Percentiles rank a stretch among this genome's conserved stretches.
Conservation (phyloP, 2,329 filamentous ascomycete species). For the Anisogramma anomala region DNA sequence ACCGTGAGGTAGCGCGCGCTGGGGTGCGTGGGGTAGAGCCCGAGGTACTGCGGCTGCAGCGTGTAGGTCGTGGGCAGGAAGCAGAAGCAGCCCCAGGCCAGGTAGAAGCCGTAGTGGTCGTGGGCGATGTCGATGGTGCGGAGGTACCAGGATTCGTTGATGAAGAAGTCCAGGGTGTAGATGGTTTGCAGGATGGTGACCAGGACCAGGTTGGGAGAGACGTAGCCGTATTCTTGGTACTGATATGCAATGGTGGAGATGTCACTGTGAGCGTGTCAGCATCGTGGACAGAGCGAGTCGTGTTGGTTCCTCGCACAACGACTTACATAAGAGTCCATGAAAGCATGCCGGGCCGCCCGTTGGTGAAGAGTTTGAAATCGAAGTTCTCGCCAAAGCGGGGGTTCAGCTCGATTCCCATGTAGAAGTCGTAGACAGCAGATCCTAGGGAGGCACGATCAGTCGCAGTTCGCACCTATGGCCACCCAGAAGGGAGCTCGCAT, state of each 20-base stretch:
- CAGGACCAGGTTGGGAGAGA: constrained; percentile 26
- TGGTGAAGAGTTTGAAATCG: constrained; percentile 37
- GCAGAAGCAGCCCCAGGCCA: constrained; percentile 33
- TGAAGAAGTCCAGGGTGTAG: constrained; percentile 37
- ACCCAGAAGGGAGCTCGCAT: background rate
- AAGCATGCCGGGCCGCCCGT: constrained; percentile 35
- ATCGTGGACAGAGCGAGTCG: too few species aligned
- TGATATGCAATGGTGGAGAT: constrained; percentile 22
- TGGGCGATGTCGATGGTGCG: constrained; percentile 33
- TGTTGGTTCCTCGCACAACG: too few species aligned
- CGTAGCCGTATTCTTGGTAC: constrained; percentile 28
- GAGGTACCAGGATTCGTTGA: constrained; percentile 39
- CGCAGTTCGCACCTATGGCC: background rate
- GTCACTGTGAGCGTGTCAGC: background rate
- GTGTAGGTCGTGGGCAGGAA: constrained; percentile 36
- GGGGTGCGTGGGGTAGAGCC: constrained; percentile 24
- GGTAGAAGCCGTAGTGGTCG: constrained; percentile 34
- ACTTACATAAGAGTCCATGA: constrained; percentile 35
- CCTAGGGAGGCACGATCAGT: constrained; percentile 16
- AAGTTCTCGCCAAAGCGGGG: constrained; percentile 30
- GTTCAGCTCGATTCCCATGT: constrained; percentile 36
- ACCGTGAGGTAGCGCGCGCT: constrained; percentile 17
- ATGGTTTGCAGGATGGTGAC: constrained; percentile 31
- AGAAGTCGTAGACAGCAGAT: constrained; percentile 31
- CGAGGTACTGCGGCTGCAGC: constrained; percentile 35